Percentiles rank a stretch among this genome's conserved stretches.
phyloP scores from a whole-genome alignment of 306 rosid genomes.

The Bauhinia variegata region DNA sequence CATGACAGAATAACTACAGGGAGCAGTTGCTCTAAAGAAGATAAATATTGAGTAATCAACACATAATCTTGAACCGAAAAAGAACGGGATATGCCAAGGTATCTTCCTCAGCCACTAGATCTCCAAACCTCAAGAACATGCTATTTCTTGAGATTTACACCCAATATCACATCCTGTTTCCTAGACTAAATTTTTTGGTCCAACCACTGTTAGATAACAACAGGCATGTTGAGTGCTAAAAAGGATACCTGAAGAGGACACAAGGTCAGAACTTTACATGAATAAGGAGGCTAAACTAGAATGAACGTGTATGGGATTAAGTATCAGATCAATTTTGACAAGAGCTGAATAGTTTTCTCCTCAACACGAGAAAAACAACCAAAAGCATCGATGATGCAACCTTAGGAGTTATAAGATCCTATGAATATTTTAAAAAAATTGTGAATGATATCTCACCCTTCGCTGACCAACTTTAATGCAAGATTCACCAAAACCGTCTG shows the following conservation, averaged over 20 bases:
- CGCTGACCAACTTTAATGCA: conserved; percentile 90
- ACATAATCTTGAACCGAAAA: conserved; percentile 54
- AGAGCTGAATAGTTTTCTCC: conserved; percentile 33
- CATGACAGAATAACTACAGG: conserved; percentile 70
- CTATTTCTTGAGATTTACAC: conserved; percentile 48
- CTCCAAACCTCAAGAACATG: conserved; percentile 57
- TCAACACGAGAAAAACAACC: conserved; percentile 28
- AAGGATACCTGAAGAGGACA: conserved; percentile 52
- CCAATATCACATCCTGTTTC: conserved; percentile 54
- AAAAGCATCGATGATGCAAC: conserved; percentile 34
- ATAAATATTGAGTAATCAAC: conserved; percentile 67
- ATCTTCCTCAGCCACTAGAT: conserved; percentile 54
- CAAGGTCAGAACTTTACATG: conserved; percentile 34
- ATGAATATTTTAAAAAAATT: conserved; percentile 8
- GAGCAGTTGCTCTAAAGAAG: conserved; percentile 63
- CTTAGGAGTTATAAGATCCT: conserved; percentile 12
- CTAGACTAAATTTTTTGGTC: conserved; percentile 49
- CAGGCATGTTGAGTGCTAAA: conserved; percentile 42
- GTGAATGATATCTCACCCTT: conserved; percentile 78
- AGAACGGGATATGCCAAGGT: conserved; percentile 59
- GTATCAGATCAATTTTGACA: conserved; percentile 25
- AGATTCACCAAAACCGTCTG: conserved; percentile 85
- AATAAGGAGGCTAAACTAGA: conserved; percentile 31
- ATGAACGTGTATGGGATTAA: conserved; percentile 25
- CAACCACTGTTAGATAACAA: too few relatives aligned